phyloP scores from a whole-genome alignment of 2,329 filamentous ascomycete species.

The Hymenoscyphus salicellus region DNA sequence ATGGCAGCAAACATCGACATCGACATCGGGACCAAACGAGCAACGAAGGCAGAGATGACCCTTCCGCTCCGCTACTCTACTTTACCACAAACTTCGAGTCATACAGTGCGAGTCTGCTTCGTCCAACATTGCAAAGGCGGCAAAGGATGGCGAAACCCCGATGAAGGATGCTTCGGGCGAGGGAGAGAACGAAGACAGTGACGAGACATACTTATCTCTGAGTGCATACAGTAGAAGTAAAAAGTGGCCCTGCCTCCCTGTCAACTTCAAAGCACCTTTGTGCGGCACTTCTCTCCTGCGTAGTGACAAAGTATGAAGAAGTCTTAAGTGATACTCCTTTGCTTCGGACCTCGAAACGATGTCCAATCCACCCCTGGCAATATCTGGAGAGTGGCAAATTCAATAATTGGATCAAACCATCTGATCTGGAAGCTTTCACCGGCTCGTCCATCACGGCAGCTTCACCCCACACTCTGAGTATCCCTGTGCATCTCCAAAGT shows the following conservation, averaged over 20 bases:
- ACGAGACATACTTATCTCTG: not conserved
- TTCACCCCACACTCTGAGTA: conserved; percentile 7
- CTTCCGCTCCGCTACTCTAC: conserved; percentile 18
- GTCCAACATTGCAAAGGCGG: not conserved
- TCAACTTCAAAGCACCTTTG: not conserved
- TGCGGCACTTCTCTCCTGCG: not conserved
- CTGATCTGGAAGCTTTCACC: conserved; percentile 6
- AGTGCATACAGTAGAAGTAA: not conserved
- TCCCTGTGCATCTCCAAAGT: conserved; percentile 7
- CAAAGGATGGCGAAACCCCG: not conserved
- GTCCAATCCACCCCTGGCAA: not conserved
- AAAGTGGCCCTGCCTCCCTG: not conserved
- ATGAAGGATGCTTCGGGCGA: not conserved
- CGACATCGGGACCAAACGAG: conserved; percentile 19
- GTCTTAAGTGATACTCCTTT: not conserved
- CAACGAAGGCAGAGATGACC: conserved; percentile 7
- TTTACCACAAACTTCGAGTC: conserved; percentile 25
- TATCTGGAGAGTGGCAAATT: conserved; percentile 6
- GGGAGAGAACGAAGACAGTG: not conserved
- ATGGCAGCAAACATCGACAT: conserved; percentile 13
- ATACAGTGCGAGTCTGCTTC: conserved; percentile 15
- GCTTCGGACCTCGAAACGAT: conserved; percentile 2
- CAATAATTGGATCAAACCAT: conserved; percentile 6
- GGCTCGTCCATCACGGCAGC: conserved; percentile 4
- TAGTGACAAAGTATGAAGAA: not conserved